A percentile compares a stretch with the other conserved stretches of the same genome.
These are phyloP conservation scores for Phtheirospermum japonicum DNA, from an alignment of 257 asterid species.

Conservation along the genomic window DNA sequence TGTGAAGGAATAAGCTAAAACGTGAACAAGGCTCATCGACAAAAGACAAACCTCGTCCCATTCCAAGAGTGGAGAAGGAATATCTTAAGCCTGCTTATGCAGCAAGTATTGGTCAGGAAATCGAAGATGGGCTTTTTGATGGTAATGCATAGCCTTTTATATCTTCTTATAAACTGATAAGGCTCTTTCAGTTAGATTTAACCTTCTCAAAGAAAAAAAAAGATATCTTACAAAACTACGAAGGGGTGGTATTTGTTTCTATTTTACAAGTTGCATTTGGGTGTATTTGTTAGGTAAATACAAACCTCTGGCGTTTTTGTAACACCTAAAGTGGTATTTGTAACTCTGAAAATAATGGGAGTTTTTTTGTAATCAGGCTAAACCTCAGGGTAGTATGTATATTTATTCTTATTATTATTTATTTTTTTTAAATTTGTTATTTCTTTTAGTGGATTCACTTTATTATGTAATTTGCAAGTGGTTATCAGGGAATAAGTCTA, in stretches of 20 bases:
- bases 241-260: too few species aligned
- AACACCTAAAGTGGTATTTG: background rate
- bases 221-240: too few species aligned
- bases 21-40: conserved; percentile 44
- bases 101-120: too few species aligned
- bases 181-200: too few species aligned
- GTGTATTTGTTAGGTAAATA: too few species aligned
- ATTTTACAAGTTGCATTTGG: too few species aligned
- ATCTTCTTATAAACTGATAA: too few species aligned
- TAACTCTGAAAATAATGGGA: background rate
- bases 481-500: background rate
- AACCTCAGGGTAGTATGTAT: background rate
- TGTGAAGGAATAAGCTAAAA: too few species aligned
- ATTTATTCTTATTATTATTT: background rate
- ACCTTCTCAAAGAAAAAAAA: too few species aligned
- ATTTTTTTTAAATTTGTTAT: background rate
- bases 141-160: too few species aligned
- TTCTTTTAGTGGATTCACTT: background rate
- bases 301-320: background rate
- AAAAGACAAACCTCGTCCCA: conserved; percentile 44
- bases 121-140: too few species aligned
- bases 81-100: too few species aligned
- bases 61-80: conserved; percentile 86
- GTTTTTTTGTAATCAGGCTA: background rate
- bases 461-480: background rate